Conservation (phyloP, 805 yeast species). For the Starmerella lactis-condensi region DNA sequence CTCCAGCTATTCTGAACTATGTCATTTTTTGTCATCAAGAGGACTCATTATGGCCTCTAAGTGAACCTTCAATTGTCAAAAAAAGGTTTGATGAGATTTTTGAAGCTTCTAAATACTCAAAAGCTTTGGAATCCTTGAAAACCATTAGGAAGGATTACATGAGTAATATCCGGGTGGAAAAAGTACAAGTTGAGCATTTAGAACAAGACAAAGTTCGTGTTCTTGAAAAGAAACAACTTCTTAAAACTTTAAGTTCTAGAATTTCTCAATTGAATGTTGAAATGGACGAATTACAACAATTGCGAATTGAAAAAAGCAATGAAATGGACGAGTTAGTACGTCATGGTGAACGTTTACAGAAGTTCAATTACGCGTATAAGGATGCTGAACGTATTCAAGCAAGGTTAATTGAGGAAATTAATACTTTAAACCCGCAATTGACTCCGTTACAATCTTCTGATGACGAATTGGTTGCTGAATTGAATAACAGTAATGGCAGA, state of each 20-base stretch:
- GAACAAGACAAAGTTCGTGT: conserved; percentile 60
- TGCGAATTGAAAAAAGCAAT: conserved; percentile 35
- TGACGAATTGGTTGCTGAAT: conserved; percentile 2
- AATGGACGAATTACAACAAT: conserved; percentile 30
- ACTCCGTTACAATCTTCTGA: conserved; percentile 1
- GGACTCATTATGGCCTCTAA: conserved; percentile 85
- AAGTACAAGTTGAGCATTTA: conserved; percentile 62
- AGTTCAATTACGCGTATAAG: conserved; percentile 4
- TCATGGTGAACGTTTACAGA: conserved; percentile 6
- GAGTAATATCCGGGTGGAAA: conserved; percentile 53
- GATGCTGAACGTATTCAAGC: conserved; percentile 2
- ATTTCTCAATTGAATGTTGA: conserved; percentile 32
- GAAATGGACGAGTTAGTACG: conserved; percentile 27
- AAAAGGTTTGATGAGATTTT: conserved; percentile 91
- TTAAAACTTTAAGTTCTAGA: conserved; percentile 28
- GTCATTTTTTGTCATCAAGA: conserved; percentile 97
- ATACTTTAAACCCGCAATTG: conserved; percentile 1
- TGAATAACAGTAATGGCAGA: conserved; percentile 3
- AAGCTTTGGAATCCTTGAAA: conserved; percentile 68
- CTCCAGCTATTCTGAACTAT: conserved; percentile 69
- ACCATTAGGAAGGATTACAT: conserved; percentile 57
- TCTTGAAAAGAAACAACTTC: conserved; percentile 32
- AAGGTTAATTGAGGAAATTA: conserved; percentile 3
- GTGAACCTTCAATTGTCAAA: conserved; percentile 70
- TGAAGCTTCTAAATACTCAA: conserved; percentile 84